A percentile compares a stretch with the other conserved stretches of the same genome.
These are phyloP conservation scores for Irpex sp. DNA, from an alignment of 1,284 basidiomycete genomes.

Conservation along the genomic window DNA sequence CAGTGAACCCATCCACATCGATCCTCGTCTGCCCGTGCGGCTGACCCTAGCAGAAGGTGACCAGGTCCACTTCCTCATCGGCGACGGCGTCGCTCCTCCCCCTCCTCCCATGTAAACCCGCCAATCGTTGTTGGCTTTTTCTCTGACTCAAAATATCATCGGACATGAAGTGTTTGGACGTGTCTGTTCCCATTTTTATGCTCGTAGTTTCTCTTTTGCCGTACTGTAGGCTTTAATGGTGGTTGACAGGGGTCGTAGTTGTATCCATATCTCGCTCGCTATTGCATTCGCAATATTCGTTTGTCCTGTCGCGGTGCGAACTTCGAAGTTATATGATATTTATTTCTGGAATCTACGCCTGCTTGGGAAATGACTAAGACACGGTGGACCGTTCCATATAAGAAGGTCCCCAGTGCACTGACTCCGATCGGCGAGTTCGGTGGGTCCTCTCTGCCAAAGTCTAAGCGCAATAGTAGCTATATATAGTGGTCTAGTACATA, in stretches of 20 bases:
- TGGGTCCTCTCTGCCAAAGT: too few species aligned
- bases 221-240: background rate
- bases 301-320: too few species aligned
- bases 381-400: too few species aligned
- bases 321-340: too few species aligned
- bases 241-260: background rate
- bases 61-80: constrained; percentile 72
- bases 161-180: background rate
- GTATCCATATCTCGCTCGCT: background rate
- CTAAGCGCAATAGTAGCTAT: too few species aligned
- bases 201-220: background rate
- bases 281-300: background rate
- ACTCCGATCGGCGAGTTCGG: too few species aligned
- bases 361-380: too few species aligned
- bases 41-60: constrained; percentile 74
- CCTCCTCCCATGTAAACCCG: constrained; percentile 14
- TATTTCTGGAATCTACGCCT: too few species aligned
- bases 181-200: background rate
- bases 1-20: constrained; percentile 72
- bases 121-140: background rate
- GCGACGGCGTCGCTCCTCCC: constrained; percentile 37
- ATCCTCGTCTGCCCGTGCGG: constrained; percentile 67
- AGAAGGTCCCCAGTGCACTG: too few species aligned
- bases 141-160: background rate
- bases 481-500: too few species aligned